Conservation (phyloP, 768 basidiomycete species). For the Leccinum disarticulatum region DNA sequence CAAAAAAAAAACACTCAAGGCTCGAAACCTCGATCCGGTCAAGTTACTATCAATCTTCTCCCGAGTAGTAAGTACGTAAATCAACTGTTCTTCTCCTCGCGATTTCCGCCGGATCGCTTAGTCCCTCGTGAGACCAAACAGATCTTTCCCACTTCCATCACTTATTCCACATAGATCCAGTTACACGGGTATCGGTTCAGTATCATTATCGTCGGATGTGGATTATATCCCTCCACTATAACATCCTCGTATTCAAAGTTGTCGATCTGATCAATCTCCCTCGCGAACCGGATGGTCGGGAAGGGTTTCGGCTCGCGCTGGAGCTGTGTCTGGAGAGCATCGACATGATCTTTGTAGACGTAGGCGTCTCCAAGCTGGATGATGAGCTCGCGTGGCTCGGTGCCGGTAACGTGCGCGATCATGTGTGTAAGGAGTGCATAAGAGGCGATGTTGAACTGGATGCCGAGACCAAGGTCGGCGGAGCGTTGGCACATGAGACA, state of each 20-base stretch:
- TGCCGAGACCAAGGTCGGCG: slow-evolving; percentile 94
- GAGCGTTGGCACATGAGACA: slow-evolving; percentile 98
- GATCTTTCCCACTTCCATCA: too few relatives aligned
- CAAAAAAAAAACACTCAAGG: too few relatives aligned
- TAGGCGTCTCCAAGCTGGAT: slow-evolving; percentile 98
- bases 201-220: slow-evolving; percentile 84
- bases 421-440: slow-evolving; percentile 97
- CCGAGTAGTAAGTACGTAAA: too few relatives aligned
- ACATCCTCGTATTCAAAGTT: slow-evolving; percentile 81
- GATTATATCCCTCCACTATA: slow-evolving; percentile 82
- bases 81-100: too few relatives aligned
- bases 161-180: not conserved
- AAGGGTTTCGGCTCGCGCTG: slow-evolving; percentile 76
- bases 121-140: too few relatives aligned
- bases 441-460: slow-evolving; percentile 99
- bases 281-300: slow-evolving; percentile 74
- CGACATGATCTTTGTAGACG: slow-evolving; percentile 90
- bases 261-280: slow-evolving; percentile 72
- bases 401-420: slow-evolving; percentile 90
- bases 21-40: too few relatives aligned
- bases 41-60: too few relatives aligned
- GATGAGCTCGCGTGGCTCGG: slow-evolving; percentile 84
- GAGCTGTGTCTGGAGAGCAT: slow-evolving; percentile 82
- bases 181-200: slow-evolving; percentile 4
- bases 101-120: too few relatives aligned